Percentiles rank a stretch among this genome's conserved stretches.
Conservation (phyloP, 495 filamentous ascomycete genomes). For the Cladorrhinum samala region DNA sequence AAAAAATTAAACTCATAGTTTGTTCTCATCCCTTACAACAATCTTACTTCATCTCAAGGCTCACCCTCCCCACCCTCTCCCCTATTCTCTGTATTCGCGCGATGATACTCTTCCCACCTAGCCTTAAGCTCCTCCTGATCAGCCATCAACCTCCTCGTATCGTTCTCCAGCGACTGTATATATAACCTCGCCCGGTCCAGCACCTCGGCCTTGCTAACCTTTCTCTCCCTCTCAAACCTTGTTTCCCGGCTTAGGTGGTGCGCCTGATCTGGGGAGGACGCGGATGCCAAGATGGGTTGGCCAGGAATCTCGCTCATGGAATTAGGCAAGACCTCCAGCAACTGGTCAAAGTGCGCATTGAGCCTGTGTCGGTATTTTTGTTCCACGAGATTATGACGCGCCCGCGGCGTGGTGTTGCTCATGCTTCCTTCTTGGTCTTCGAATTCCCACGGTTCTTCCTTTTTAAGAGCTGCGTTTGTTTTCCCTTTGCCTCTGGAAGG, state of each 20-base stretch:
- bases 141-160: slow-evolving; percentile 9
- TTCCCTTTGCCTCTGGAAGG: neutral
- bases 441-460: neutral
- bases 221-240: slow-evolving; percentile 1
- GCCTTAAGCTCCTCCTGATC: slow-evolving; percentile 12
- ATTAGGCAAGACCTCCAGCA: slow-evolving; percentile 14
- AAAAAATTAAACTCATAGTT: no score
- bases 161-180: slow-evolving; percentile 19
- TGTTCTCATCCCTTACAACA: no score
- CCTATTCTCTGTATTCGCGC: neutral
- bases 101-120: slow-evolving; percentile 2
- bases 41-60: no score
- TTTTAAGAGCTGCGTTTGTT: neutral
- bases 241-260: neutral
- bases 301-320: neutral
- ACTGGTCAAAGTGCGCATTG: slow-evolving; percentile 20
- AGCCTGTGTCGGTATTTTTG: slow-evolving; percentile 24
- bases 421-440: neutral
- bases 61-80: neutral
- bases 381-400: slow-evolving; percentile 25
- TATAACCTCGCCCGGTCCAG: slow-evolving; percentile 23
- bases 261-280: neutral
- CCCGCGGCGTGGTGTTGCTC: neutral
- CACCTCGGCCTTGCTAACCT: slow-evolving; percentile 29
- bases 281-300: no score